phyloP scores from a whole-genome alignment of 2,329 filamentous ascomycete species.

The Penicillium palitans region DNA sequence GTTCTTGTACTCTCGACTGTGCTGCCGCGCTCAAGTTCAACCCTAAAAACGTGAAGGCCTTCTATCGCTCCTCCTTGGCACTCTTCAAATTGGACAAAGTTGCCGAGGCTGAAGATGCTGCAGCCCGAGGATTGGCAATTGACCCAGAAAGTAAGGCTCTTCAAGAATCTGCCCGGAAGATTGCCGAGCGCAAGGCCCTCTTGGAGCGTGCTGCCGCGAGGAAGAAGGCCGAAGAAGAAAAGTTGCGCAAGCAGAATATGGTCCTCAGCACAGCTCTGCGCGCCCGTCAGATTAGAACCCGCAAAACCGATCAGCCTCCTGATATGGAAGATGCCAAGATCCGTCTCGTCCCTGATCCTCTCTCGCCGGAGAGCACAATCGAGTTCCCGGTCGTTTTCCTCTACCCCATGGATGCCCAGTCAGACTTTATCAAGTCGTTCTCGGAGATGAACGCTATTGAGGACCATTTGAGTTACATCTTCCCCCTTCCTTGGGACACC shows the following conservation, averaged over 20 bases:
- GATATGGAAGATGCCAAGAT: constrained; percentile 84
- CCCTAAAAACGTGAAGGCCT: constrained; percentile 80
- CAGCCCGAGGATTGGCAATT: constrained; percentile 69
- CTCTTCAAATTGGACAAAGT: constrained; percentile 77
- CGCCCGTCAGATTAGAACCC: constrained; percentile 68
- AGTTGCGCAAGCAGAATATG: constrained; percentile 53
- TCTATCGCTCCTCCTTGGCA: constrained; percentile 79
- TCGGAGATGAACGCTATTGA: constrained; percentile 71
- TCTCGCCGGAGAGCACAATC: constrained; percentile 70
- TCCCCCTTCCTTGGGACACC: constrained; percentile 85
- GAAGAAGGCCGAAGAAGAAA: constrained; percentile 54
- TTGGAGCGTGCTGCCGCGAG: constrained; percentile 57
- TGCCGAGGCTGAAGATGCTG: constrained; percentile 77
- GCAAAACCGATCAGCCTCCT: constrained; percentile 69
- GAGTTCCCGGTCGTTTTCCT: constrained; percentile 78
- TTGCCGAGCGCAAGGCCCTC: constrained; percentile 58
- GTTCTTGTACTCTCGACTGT: constrained; percentile 82
- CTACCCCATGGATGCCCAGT: constrained; percentile 79
- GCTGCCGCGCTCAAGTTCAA: constrained; percentile 77
- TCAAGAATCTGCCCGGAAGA: constrained; percentile 60
- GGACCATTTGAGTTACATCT: constrained; percentile 79
- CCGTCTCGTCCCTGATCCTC: constrained; percentile 67
- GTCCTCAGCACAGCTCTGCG: constrained; percentile 66
- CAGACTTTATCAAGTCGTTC: constrained; percentile 88
- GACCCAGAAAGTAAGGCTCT: constrained; percentile 71